These are phyloP conservation scores for Epicoccum sorghinum DNA, from an alignment of 2,329 filamentous ascomycete species.

Conservation along the genomic window DNA sequence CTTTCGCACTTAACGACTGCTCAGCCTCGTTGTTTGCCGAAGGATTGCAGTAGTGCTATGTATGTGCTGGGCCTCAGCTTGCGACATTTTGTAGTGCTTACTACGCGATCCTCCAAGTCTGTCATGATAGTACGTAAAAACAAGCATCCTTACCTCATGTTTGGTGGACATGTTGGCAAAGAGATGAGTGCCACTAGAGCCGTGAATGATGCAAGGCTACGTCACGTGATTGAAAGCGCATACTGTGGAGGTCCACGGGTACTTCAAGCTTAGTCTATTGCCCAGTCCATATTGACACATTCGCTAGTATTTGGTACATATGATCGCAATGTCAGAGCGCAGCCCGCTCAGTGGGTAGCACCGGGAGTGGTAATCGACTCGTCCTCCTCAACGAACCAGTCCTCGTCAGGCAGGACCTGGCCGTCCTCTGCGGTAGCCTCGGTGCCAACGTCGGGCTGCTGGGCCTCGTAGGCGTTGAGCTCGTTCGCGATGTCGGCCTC, in stretches of 20 bases:
- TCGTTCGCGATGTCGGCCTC: constrained; percentile 91
- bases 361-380: constrained; percentile 53
- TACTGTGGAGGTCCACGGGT: not conserved
- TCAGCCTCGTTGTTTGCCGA: constrained; percentile 3
- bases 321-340: constrained; percentile 18
- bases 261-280: constrained; percentile 26
- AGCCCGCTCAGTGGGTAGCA: constrained; percentile 36
- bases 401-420: constrained; percentile 66
- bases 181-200: too few species aligned
- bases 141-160: constrained; percentile 1
- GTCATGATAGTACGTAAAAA: constrained; percentile 14
- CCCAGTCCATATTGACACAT: constrained; percentile 43
- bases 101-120: not conserved
- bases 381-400: constrained; percentile 84
- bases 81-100: not conserved
- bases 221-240: constrained; percentile 30
- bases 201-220: not conserved
- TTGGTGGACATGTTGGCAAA: not conserved
- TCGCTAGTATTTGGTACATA: constrained; percentile 45
- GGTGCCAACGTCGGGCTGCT: constrained; percentile 90
- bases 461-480: constrained; percentile 91
- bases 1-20: not conserved
- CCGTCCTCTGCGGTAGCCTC: constrained; percentile 62
- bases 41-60: constrained; percentile 5
- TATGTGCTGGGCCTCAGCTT: constrained; percentile 1